phyloP scores from a whole-genome alignment of 2,329 filamentous ascomycete species.

The Coleophoma cylindrospora region DNA sequence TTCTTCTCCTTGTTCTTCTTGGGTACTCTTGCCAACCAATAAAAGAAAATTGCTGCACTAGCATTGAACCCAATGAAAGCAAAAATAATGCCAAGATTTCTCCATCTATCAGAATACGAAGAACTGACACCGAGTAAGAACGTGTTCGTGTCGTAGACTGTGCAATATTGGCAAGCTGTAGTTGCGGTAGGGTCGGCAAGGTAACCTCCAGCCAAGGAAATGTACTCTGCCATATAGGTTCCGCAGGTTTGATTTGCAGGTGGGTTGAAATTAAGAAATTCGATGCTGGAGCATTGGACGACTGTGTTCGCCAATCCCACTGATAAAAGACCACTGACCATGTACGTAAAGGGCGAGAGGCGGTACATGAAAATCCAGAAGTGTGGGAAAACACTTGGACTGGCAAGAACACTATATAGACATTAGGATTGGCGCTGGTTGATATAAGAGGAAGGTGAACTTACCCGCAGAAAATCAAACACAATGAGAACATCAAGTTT shows the following conservation, averaged over 20 bases:
- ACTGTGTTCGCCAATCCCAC: slow-evolving; percentile 61
- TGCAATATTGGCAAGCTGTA: slow-evolving; percentile 46
- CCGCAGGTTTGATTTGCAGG: slow-evolving; percentile 48
- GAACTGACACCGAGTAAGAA: neutral
- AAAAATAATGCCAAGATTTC: neutral
- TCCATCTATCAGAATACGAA: neutral
- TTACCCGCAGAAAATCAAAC: slow-evolving; percentile 31
- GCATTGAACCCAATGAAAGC: neutral
- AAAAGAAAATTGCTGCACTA: neutral
- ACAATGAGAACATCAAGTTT: slow-evolving; percentile 67
- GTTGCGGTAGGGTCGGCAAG: slow-evolving; percentile 28
- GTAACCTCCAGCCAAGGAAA: slow-evolving; percentile 43
- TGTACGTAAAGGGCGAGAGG: slow-evolving; percentile 74
- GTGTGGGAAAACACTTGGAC: slow-evolving; percentile 44
- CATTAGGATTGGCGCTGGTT: neutral
- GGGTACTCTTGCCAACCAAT: neutral
- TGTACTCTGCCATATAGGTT: slow-evolving; percentile 49
- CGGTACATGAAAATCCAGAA: slow-evolving; percentile 86
- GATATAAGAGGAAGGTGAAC: neutral
- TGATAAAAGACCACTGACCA: slow-evolving; percentile 66
- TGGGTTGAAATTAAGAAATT: slow-evolving; percentile 60
- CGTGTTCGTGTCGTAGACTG: slow-evolving; percentile 21
- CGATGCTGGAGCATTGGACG: slow-evolving; percentile 62
- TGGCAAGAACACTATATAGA: neutral
- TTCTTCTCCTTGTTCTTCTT: neutral